phyloP scores from a whole-genome alignment of 495 filamentous ascomycete genomes.

The Tuber umbilicatum region DNA sequence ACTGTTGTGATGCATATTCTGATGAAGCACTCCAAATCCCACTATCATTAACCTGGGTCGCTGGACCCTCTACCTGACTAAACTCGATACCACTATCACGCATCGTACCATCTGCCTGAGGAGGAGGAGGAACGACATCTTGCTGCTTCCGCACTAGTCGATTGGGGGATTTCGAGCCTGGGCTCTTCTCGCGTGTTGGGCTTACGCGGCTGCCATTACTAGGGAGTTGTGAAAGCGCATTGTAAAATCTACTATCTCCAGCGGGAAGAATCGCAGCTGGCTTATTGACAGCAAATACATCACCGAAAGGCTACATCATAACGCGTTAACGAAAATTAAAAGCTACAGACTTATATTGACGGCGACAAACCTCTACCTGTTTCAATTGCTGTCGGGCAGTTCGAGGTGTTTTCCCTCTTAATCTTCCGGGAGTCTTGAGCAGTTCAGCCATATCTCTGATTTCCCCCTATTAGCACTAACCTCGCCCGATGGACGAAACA shows the following conservation, averaged over 20 bases:
- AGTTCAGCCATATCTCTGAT: constrained; percentile 76
- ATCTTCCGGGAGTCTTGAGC: constrained; percentile 92
- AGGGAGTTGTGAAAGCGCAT: constrained; percentile 26
- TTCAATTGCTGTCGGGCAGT: constrained; percentile 60
- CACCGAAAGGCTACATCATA: constrained; percentile 61
- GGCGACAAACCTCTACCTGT: constrained; percentile 4
- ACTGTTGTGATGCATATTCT: constrained; percentile 22
- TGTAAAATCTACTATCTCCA: constrained; percentile 47
- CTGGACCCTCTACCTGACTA: constrained; percentile 12
- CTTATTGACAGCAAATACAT: constrained; percentile 64
- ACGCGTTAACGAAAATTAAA: constrained; percentile 19
- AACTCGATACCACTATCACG: constrained; percentile 21
- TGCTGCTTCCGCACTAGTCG: constrained; percentile 25
- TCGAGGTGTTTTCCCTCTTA: constrained; percentile 87
- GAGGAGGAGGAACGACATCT: constrained; percentile 12
- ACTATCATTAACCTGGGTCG: constrained; percentile 22
- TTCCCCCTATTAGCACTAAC: constrained; percentile 21
- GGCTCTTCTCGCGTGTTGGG: constrained; percentile 7
- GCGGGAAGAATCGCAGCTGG: constrained; percentile 48
- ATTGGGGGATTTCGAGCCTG: constrained; percentile 23
- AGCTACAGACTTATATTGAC: neutral
- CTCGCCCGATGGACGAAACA: neutral
- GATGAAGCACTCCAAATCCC: constrained; percentile 37
- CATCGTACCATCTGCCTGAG: constrained; percentile 10
- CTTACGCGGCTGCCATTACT: constrained; percentile 11